phyloP scores from a whole-genome alignment of 345 rosid species.

The Gossypium anomalum region DNA sequence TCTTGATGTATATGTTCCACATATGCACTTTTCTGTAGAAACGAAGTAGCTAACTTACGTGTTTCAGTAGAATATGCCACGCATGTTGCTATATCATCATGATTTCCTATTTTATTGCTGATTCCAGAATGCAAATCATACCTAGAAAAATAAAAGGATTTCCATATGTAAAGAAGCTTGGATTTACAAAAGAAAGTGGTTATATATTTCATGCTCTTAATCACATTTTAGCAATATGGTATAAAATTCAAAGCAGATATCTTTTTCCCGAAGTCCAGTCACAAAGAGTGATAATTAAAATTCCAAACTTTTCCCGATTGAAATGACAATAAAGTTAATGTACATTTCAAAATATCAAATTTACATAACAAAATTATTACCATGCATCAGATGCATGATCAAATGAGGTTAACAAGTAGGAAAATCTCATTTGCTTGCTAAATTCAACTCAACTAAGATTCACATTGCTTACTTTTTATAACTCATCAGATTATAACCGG shows the following conservation, averaged over 20 bases:
- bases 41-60: constrained; percentile 37
- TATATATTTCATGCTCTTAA: neutral
- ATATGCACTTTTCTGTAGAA: neutral
- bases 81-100: constrained; percentile 66
- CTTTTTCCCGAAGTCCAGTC: too few species aligned
- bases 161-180: neutral
- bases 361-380: neutral
- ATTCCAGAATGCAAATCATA: constrained; percentile 57
- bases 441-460: neutral
- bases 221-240: neutral
- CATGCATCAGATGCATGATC: neutral
- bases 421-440: neutral
- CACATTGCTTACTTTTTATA: neutral
- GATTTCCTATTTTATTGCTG: constrained; percentile 48
- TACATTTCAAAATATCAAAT: too few species aligned
- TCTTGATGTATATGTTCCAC: neutral
- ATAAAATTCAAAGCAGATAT: too few species aligned
- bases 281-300: too few species aligned
- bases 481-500: neutral
- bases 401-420: neutral
- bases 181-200: neutral
- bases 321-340: too few species aligned
- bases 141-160: constrained; percentile 32
- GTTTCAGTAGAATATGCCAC: constrained; percentile 54
- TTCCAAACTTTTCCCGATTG: too few species aligned